Base-by-base conservation (phyloP, 139 green algal species). In the Micromonas commoda region DNA sequence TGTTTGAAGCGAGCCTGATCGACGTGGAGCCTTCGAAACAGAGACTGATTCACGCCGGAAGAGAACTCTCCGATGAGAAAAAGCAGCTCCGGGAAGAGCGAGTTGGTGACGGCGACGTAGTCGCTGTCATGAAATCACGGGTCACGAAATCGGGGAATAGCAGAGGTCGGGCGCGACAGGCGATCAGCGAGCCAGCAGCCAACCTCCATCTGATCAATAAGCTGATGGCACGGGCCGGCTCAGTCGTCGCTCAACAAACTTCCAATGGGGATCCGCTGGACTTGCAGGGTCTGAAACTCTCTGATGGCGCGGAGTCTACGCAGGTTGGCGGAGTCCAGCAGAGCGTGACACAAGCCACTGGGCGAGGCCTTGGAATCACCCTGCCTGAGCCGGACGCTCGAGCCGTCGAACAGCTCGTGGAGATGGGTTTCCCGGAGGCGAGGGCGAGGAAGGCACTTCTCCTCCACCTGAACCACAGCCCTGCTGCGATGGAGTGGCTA, bases 401-500 rank as follows among this genome's bases (percentile, higher is more conserved):
- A 9, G 63, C 63, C 19, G 9, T 74, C 5, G 13, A 74, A 28
- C 67, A 74, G 24, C 16, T 74, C 9, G 67, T 74, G 19, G 67
- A 52, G 29, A 74, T 74, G 67, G 67, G 67, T 9, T 74, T 74
- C 67, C 67, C 67, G 6, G 67, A 74, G 67, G 67, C 26, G 67
- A 4, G 28, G 6, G 29, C 67, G 13, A 4, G 67, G 13, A 74
- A 74, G 28, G 67, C 73, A 13, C 73, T 79, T 23, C 31, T 79
- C 31, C 45, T 79, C 21, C 37, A 45, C 23, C 73, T 29, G 29
- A 79, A 79, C 73, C 45, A 45, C 24, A 4, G 53, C 52, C 31
- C 67, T 20, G 53, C 53, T 13, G 73, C 73, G 20, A 79, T 77
- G 71, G 71, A 77, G 35, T 77, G 71, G 71, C n/a, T 77, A 3